Conservation (phyloP, 1,284 basidiomycete genomes). For the Cryptococcus sp. region DNA sequence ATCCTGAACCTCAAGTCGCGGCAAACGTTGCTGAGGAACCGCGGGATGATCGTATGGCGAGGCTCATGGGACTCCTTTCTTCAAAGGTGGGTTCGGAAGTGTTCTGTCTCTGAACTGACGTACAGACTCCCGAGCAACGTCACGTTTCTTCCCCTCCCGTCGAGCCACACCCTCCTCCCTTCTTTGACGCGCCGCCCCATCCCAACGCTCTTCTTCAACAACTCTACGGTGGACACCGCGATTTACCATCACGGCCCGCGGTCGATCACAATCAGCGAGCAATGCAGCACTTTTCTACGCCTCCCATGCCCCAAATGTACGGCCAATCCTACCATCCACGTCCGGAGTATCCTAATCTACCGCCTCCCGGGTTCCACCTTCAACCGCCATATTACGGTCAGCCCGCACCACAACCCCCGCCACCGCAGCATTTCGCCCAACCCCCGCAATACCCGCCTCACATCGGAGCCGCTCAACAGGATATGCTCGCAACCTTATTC, state of each 20-base stretch:
- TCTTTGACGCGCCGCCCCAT: background rate
- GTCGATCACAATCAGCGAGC: too few species aligned
- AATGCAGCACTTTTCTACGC: background rate
- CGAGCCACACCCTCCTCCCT: slow-evolving; percentile 1
- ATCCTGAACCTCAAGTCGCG: background rate
- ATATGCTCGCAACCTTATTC: slow-evolving; percentile 44
- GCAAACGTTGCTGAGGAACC: slow-evolving; percentile 6
- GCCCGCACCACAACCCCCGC: slow-evolving; percentile 11
- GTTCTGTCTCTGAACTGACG: background rate
- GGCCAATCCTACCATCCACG: slow-evolving; percentile 1
- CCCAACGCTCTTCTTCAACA: slow-evolving; percentile 19
- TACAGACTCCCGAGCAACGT: background rate
- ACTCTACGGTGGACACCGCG: slow-evolving; percentile 11
- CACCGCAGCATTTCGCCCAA: slow-evolving; percentile 8
- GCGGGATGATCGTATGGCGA: slow-evolving; percentile 23
- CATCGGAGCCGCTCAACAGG: slow-evolving; percentile 32
- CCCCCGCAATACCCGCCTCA: slow-evolving; percentile 10
- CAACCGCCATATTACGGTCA: slow-evolving; percentile 20
- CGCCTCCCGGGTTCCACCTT: slow-evolving; percentile 9
- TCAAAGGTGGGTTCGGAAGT: slow-evolving; percentile 25
- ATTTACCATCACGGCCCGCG: background rate
- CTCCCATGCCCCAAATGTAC: background rate
- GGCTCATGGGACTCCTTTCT: slow-evolving; percentile 44
- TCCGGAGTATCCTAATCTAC: slow-evolving; percentile 2
- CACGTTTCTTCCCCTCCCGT: slow-evolving; percentile 1